phyloP scores from a whole-genome alignment of 2,329 filamentous ascomycete genomes.

The Fusarium marasasianum region DNA sequence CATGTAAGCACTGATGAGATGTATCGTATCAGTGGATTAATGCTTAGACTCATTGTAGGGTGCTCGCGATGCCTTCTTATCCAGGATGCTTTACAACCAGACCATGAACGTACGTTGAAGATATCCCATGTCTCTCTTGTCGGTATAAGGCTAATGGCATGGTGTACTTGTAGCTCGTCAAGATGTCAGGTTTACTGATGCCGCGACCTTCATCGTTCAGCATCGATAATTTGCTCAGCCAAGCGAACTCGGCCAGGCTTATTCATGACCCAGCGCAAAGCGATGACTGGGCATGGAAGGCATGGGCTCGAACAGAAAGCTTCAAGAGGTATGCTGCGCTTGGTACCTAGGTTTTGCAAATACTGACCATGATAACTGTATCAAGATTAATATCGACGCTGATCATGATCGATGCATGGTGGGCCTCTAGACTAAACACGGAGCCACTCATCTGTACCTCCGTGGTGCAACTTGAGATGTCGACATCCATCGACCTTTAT shows the following conservation, averaged over 20 bases:
- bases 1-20: neutral
- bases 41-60: rapidly evolving
- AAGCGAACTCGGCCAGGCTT: neutral
- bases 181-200: neutral
- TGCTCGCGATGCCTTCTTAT: neutral
- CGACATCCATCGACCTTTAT: neutral
- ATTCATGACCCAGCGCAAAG: neutral
- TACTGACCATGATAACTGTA: rapidly evolving
- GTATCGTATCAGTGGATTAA: rapidly evolving
- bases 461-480: neutral
- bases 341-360: rapidly evolving
- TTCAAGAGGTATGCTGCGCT: neutral
- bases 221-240: neutral
- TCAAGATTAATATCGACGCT: neutral
- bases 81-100: neutral
- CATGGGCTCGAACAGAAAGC: slow-evolving; percentile 3
- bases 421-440: neutral
- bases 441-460: neutral
- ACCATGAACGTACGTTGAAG: neutral
- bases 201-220: neutral
- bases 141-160: rapidly evolving
- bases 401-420: slow-evolving; percentile 3
- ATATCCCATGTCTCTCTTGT: rapidly evolving
- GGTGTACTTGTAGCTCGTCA: rapidly evolving
- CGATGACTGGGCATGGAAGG: neutral